phyloP scores from a whole-genome alignment of 805 yeast species.

The Schwanniomyces sp. region DNA sequence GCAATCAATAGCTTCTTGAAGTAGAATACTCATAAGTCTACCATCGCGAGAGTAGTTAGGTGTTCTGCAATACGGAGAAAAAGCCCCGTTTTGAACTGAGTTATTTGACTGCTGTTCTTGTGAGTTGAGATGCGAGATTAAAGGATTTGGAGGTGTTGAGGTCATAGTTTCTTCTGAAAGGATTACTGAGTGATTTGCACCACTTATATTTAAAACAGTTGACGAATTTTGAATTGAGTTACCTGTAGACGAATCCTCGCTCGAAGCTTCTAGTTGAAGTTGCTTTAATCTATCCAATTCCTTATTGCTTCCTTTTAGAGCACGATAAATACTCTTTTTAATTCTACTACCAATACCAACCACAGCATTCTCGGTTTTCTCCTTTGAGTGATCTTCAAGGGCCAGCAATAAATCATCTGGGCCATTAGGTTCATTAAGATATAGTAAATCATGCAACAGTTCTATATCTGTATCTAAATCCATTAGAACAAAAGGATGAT shows the following conservation, averaged over 20 bases:
- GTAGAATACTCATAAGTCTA: constrained; percentile 19
- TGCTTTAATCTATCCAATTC: constrained; percentile 22
- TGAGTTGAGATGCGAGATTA: not conserved
- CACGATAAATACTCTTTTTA: constrained; percentile 49
- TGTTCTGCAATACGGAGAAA: constrained; percentile 9
- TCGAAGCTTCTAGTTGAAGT: constrained; percentile 26
- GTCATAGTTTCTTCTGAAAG: constrained; percentile 28
- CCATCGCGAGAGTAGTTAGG: constrained; percentile 25
- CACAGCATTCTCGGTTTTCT: constrained; percentile 76
- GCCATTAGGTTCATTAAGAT: constrained; percentile 21
- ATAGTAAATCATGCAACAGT: constrained; percentile 33
- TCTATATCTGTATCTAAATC: constrained; percentile 38
- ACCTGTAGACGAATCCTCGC: constrained; percentile 26
- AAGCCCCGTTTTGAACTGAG: constrained; percentile 8
- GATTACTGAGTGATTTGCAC: constrained; percentile 25
- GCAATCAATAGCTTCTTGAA: too few relatives aligned
- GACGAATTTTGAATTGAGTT: constrained; percentile 17
- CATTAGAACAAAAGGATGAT: constrained; percentile 63
- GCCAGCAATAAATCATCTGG: not conserved
- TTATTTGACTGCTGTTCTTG: constrained; percentile 4
- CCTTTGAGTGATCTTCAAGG: constrained; percentile 35
- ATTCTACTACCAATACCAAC: constrained; percentile 76
- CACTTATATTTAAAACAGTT: constrained; percentile 5
- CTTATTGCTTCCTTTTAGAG: constrained; percentile 29
- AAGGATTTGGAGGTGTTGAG: constrained; percentile 12